Base-by-base conservation (phyloP, 2,329 filamentous ascomycete genomes). In the Cercospora berteroae region DNA sequence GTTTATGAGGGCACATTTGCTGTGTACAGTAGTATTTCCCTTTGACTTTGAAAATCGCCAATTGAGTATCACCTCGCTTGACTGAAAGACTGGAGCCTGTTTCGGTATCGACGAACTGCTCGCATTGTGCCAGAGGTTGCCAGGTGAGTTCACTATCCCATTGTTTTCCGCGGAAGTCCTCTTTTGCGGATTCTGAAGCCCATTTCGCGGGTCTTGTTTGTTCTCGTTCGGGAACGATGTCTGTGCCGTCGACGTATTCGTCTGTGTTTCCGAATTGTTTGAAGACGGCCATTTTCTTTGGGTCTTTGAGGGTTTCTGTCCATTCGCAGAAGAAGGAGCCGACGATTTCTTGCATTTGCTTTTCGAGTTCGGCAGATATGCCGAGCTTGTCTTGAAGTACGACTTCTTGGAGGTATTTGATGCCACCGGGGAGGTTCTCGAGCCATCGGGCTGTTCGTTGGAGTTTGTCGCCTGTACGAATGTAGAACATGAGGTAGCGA, bases 1-100 rank as follows among this genome's bases (percentile, higher is more conserved):
- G 89, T 80, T 94, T 95, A 81, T 96, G 93, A 9, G 93, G 93
- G 78, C 93, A 97, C 93, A 97, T 97, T 77, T 97, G 92, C 81
- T 97, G 93, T 13, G 90, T 91, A 67, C 91, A 91, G 79, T 94
- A 94, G 83, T 89, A 96, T 63, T 86, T 86, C 20, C 92, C 93
- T 63, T 87, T 87, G 69, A 96, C 86, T 74, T 93, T 91, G 87
- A 94, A 97, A 63, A 97, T 83, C 7, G 93, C 93, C 1, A 97
- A 85, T 79, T 97, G 93, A 0, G 93, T 96, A 78, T 96, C 93
- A 52, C 93, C 92, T 52, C 92, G 87, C 83, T 96, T 95, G 79
- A 97, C 83, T 33, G 89, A 89, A 4, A 91, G 89, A 9, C 88
- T 90, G 66, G 92, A 89, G 33, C 90, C 91, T 29, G 90, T 92